A percentile compares a stretch with the other conserved stretches of the same genome.
phyloP scores from a whole-genome alignment of 2,329 filamentous ascomycete species.

The Pseudopithomyces maydicus region DNA sequence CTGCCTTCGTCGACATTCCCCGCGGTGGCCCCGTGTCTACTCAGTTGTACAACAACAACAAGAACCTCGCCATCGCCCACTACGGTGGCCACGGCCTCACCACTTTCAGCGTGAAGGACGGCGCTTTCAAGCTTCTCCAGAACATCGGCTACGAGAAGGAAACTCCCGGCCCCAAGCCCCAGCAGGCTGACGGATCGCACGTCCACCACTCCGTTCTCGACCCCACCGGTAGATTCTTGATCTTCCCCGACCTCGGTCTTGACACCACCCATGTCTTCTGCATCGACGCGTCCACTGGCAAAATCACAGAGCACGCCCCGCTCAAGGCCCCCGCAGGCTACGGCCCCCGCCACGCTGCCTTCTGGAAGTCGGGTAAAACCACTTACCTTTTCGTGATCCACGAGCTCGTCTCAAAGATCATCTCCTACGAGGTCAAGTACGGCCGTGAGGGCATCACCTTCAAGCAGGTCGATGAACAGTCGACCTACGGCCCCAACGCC shows the following conservation, averaged over 20 bases:
- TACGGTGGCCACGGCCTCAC: constrained; percentile 48
- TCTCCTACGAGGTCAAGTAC: constrained; percentile 63
- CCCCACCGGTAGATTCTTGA: constrained; percentile 65
- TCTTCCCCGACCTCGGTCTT: constrained; percentile 69
- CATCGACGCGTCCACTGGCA: constrained; percentile 52
- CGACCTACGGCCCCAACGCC: constrained; percentile 37
- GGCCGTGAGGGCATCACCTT: constrained; percentile 50
- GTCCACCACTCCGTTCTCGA: constrained; percentile 70
- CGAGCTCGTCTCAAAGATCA: constrained; percentile 64
- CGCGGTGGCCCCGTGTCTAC: constrained; percentile 48
- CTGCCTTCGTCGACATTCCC: constrained; percentile 38
- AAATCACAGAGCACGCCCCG: constrained; percentile 52
- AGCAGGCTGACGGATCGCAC: constrained; percentile 59
- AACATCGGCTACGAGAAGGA: constrained; percentile 49
- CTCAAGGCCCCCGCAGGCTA: constrained; percentile 56
- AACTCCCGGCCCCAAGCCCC: constrained; percentile 42
- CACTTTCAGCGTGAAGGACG: constrained; percentile 29
- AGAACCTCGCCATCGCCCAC: constrained; percentile 49
- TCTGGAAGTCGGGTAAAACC: constrained; percentile 46
- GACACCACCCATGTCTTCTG: constrained; percentile 66
- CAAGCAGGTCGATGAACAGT: constrained; percentile 55
- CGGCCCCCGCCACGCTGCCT: constrained; percentile 70
- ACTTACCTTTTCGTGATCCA: constrained; percentile 64
- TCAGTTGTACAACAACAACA: constrained; percentile 48
- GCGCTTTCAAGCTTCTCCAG: constrained; percentile 37